A percentile compares a stretch with the other conserved stretches of the same genome.
These are phyloP conservation scores for Leishmania braziliensis DNA, from an alignment of 208 protist genomes.

Conservation along the genomic window DNA sequence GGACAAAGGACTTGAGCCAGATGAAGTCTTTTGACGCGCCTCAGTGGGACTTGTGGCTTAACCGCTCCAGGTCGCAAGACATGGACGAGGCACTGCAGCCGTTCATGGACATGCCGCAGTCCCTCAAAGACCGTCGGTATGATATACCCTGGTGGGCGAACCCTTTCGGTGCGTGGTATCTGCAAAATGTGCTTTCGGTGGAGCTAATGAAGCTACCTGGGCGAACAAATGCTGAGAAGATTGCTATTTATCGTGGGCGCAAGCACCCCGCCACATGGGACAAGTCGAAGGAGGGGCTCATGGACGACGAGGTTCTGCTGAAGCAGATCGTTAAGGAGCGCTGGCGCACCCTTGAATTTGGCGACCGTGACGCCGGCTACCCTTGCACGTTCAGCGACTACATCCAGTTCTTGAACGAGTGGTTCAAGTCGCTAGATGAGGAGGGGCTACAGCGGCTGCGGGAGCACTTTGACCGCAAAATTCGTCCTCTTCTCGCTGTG, in stretches of 20 bases:
- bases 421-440: constrained; percentile 93
- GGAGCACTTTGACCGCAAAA: constrained; percentile 93
- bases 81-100: constrained; percentile 93
- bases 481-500: constrained; percentile 90
- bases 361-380: constrained; percentile 85
- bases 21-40: constrained; percentile 94
- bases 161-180: constrained; percentile 93
- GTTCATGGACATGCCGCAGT: constrained; percentile 95
- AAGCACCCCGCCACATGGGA: constrained; percentile 50
- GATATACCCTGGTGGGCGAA: constrained; percentile 95
- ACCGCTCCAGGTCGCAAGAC: constrained; percentile 84
- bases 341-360: constrained; percentile 92
- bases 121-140: constrained; percentile 90
- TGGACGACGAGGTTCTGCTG: constrained; percentile 84
- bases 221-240: constrained; percentile 89
- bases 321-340: constrained; percentile 89
- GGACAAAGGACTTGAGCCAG: constrained; percentile 86
- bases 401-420: constrained; percentile 94
- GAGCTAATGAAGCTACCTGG: constrained; percentile 89
- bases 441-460: constrained; percentile 90
- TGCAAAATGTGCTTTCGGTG: constrained; percentile 92
- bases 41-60: constrained; percentile 92
- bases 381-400: constrained; percentile 93
- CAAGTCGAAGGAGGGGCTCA: constrained; percentile 58
- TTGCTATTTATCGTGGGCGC: constrained; percentile 83